phyloP scores from a whole-genome alignment of 495 filamentous ascomycete species.

The Neurospora sp. region DNA sequence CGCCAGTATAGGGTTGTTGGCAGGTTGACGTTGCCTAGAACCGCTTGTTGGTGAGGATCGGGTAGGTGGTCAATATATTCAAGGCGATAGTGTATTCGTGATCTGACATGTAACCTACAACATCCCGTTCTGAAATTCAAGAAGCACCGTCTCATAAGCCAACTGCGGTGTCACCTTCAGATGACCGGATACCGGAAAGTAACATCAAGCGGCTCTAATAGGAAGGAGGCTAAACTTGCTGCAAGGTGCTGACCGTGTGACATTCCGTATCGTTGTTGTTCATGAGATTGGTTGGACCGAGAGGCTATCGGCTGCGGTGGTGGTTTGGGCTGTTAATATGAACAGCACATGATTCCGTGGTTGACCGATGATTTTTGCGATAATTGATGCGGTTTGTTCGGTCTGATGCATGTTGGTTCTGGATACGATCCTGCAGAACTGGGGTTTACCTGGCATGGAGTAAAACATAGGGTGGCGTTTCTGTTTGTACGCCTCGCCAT shows the following conservation, averaged over 20 bases:
- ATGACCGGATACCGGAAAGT: not conserved
- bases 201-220: not conserved
- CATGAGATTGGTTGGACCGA: not conserved
- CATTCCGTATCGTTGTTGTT: not conserved
- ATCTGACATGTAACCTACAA: not conserved
- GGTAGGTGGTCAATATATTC: not conserved
- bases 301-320: not conserved
- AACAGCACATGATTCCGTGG: not conserved
- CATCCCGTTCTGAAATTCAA: not conserved
- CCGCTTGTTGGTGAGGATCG: not conserved
- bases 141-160: not conserved
- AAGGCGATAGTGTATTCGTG: not conserved
- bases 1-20: not conserved
- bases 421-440: not conserved
- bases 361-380: not conserved
- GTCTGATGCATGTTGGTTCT: not conserved
- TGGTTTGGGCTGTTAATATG: not conserved
- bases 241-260: not conserved
- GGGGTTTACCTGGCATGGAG: not conserved
- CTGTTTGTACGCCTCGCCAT: not conserved
- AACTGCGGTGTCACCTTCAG: not conserved
- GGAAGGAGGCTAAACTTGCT: not conserved
- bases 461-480: not conserved
- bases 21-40: not conserved
- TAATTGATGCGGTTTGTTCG: not conserved